Conservation (phyloP, 345 rosid species). For the Cardamine occulta region DNA sequence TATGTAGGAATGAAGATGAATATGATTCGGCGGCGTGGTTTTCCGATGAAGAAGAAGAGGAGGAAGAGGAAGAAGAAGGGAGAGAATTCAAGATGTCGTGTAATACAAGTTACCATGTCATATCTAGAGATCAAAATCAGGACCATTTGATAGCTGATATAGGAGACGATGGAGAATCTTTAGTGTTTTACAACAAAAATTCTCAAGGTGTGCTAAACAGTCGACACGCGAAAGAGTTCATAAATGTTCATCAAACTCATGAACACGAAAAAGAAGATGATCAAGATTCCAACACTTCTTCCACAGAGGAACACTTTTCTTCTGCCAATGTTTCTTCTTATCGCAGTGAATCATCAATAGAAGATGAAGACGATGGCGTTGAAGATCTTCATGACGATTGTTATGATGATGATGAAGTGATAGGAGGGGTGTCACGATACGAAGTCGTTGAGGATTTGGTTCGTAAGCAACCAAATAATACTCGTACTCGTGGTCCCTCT, state of each 20-base stretch:
- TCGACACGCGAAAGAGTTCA: slow-evolving; percentile 32
- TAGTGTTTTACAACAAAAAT: slow-evolving; percentile 47
- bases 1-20: slow-evolving; percentile 59
- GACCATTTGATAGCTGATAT: slow-evolving; percentile 69
- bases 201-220: slow-evolving; percentile 4
- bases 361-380: slow-evolving; percentile 33
- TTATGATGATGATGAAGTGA: slow-evolving; percentile 43
- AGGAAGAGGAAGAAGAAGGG: slow-evolving; percentile 53
- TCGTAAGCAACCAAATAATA: slow-evolving; percentile 35
- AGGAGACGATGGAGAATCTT: slow-evolving; percentile 63
- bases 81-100: slow-evolving; percentile 38
- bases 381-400: slow-evolving; percentile 37
- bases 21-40: slow-evolving; percentile 54
- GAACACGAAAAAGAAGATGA: slow-evolving; percentile 36
- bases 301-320: slow-evolving; percentile 44
- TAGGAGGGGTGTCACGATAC: slow-evolving; percentile 31
- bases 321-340: slow-evolving; percentile 54
- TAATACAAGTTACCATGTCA: slow-evolving; percentile 48
- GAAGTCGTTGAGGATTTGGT: slow-evolving; percentile 45
- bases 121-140: slow-evolving; percentile 39
- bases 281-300: slow-evolving; percentile 46
- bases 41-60: slow-evolving; percentile 72
- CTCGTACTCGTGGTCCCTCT: slow-evolving; percentile 46
- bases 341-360: slow-evolving; percentile 52
- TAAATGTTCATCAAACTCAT: slow-evolving; percentile 31